Conservation (phyloP, 805 yeast species). For the Metschnikowia shivogae region DNA sequence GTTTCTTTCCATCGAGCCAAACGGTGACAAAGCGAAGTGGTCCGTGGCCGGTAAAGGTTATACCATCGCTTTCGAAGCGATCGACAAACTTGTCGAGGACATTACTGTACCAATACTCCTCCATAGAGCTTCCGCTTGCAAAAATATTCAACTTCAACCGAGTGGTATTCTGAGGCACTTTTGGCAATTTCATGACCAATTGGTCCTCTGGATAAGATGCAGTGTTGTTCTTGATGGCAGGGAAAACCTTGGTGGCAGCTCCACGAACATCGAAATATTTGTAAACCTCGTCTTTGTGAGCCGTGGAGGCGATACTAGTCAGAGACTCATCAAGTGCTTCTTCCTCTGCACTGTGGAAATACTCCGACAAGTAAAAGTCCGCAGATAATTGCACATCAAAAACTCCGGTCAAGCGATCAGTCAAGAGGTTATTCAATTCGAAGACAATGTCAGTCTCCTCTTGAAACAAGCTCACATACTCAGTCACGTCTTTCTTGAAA, state of each 20-base stretch:
- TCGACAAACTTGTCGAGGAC: conserved; percentile 45
- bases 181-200: conserved; percentile 40
- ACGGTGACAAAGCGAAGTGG: conserved; percentile 68
- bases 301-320: background rate
- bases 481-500: conserved; percentile 61
- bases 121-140: conserved; percentile 72
- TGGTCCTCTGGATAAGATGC: conserved; percentile 42
- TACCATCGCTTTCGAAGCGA: conserved; percentile 28
- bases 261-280: conserved; percentile 26
- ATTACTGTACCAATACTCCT: conserved; percentile 81
- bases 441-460: conserved; percentile 42
- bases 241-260: conserved; percentile 38
- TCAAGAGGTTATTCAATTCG: conserved; percentile 59
- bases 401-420: conserved; percentile 53
- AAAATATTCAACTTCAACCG: conserved; percentile 55
- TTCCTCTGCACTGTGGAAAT: conserved; percentile 14
- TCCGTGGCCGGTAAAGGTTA: conserved; percentile 54
- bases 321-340: conserved; percentile 6
- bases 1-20: conserved; percentile 52
- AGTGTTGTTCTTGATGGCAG: conserved; percentile 25
- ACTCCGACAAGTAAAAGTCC: conserved; percentile 38
- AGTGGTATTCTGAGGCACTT: conserved; percentile 52
- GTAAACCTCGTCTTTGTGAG: conserved; percentile 7
- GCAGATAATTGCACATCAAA: conserved; percentile 52
- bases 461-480: conserved; percentile 48